A percentile compares a stretch with the other conserved stretches of the same genome.
Evolutionary conservation across 352 stramenopile species (phyloP).

Genomic region (Phytophthora tentaculata): DNA sequence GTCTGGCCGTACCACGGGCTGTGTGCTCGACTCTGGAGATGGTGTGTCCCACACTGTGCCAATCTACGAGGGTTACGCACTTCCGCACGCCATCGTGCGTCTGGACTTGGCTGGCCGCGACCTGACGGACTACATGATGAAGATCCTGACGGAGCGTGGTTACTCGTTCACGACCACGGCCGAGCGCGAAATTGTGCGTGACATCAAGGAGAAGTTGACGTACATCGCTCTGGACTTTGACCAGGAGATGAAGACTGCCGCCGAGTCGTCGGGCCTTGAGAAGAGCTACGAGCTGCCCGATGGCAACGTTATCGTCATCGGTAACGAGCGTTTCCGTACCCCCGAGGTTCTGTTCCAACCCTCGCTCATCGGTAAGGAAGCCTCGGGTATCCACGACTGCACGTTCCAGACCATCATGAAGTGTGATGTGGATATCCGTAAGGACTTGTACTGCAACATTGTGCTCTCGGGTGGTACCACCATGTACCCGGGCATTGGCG

Average conservation of each 20-base stretch:
- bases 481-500: slow-evolving; percentile 96
- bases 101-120: slow-evolving; percentile 95
- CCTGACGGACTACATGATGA: slow-evolving; percentile 97
- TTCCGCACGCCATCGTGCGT: slow-evolving; percentile 95
- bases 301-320: slow-evolving; percentile 98
- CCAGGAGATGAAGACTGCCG: slow-evolving; percentile 93
- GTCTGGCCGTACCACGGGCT: slow-evolving; percentile 94
- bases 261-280: slow-evolving; percentile 79
- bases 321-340: slow-evolving; percentile 95
- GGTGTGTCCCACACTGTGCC: slow-evolving; percentile 94
- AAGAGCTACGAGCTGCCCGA: slow-evolving; percentile 97
- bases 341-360: slow-evolving; percentile 97
- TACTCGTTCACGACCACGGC: slow-evolving; percentile 96
- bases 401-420: slow-evolving; percentile 88
- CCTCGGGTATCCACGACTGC: slow-evolving; percentile 82
- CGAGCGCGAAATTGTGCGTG: slow-evolving; percentile 94
- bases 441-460: slow-evolving; percentile 96
- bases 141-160: slow-evolving; percentile 95
- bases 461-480: slow-evolving; percentile 96
- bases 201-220: slow-evolving; percentile 98
- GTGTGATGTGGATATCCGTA: slow-evolving; percentile 92
- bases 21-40: slow-evolving; percentile 96
- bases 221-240: slow-evolving; percentile 97
- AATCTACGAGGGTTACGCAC: slow-evolving; percentile 96
- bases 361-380: slow-evolving; percentile 92